Evolutionary conservation across 176 grass and related monocot genomes (phyloP).

Genomic region (Tillandsia leiboldiana): DNA sequence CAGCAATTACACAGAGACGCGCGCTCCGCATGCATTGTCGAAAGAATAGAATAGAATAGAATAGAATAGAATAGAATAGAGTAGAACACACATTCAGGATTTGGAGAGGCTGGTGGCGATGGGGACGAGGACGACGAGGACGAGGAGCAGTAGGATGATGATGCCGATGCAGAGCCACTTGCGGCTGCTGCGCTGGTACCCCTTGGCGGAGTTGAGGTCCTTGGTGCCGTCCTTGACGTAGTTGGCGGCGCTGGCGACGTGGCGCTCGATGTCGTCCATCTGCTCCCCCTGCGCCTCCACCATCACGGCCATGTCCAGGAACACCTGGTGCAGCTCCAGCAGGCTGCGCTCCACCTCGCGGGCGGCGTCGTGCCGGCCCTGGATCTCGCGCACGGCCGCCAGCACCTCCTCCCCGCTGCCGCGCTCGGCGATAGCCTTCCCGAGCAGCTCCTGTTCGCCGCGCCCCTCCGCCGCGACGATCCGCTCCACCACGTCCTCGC

Average conservation of each 20-base stretch:
- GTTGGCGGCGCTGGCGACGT: slow-evolving; percentile 54
- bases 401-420: slow-evolving; percentile 64
- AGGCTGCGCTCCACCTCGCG: slow-evolving; percentile 69
- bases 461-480: slow-evolving; percentile 78
- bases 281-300: slow-evolving; percentile 75
- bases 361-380: slow-evolving; percentile 61
- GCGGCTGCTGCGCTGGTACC: slow-evolving; percentile 75
- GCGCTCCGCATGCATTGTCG: background rate
- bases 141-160: slow-evolving; percentile 54
- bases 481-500: slow-evolving; percentile 78
- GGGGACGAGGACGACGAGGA: slow-evolving; percentile 64
- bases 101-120: slow-evolving; percentile 56
- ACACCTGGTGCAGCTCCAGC: slow-evolving; percentile 91
- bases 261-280: slow-evolving; percentile 65
- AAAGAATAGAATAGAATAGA: too few relatives aligned
- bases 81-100: slow-evolving; percentile 18
- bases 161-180: slow-evolving; percentile 85
- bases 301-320: slow-evolving; percentile 85
- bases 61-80: too few relatives aligned
- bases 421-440: slow-evolving; percentile 60
- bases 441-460: slow-evolving; percentile 62
- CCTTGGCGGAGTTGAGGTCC: slow-evolving; percentile 57
- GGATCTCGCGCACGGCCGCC: slow-evolving; percentile 72
- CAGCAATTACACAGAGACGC: background rate
- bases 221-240: slow-evolving; percentile 71